Conservation (phyloP, 768 basidiomycete species). For the Aureoboletus auriporus region DNA sequence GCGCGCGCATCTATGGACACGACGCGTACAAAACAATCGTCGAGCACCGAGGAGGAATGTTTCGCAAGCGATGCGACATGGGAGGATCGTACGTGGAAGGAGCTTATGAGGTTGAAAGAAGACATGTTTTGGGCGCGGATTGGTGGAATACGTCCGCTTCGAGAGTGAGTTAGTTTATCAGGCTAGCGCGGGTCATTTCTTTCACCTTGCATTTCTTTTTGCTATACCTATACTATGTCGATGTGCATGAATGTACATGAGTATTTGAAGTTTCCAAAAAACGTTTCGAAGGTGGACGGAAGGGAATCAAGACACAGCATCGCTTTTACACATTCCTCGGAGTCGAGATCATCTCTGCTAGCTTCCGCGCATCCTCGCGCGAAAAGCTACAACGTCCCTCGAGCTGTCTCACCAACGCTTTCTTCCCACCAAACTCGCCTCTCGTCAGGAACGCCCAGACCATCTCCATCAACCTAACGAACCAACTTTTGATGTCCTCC, state of each 20-base stretch:
- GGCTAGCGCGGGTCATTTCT: neutral
- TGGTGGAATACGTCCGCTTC: conserved; percentile 41
- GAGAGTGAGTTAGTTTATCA: neutral
- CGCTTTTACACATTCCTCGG: too few relatives aligned
- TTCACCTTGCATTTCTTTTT: neutral
- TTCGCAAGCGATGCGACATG: conserved; percentile 69
- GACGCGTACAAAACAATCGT: conserved; percentile 22
- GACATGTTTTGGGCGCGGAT: conserved; percentile 86
- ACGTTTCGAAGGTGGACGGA: too few relatives aligned
- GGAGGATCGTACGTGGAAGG: conserved; percentile 86
- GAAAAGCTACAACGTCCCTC: neutral
- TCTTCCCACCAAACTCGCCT: neutral
- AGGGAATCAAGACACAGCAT: too few relatives aligned
- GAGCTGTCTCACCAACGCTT: neutral
- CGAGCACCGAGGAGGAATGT: conserved; percentile 30
- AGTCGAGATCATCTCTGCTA: neutral
- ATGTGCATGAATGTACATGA: too few relatives aligned
- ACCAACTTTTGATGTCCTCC: conserved; percentile 2
- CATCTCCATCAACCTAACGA: neutral
- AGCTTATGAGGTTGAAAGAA: conserved; percentile 66
- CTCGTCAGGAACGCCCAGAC: neutral
- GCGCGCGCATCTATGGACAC: conserved; percentile 17
- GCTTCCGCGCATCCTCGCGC: neutral
- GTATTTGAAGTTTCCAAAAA: too few relatives aligned
- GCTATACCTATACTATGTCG: neutral